Evolutionary conservation across 176 grass and related monocot species (phyloP).

Genomic region (Alloteropsis semialata): DNA sequence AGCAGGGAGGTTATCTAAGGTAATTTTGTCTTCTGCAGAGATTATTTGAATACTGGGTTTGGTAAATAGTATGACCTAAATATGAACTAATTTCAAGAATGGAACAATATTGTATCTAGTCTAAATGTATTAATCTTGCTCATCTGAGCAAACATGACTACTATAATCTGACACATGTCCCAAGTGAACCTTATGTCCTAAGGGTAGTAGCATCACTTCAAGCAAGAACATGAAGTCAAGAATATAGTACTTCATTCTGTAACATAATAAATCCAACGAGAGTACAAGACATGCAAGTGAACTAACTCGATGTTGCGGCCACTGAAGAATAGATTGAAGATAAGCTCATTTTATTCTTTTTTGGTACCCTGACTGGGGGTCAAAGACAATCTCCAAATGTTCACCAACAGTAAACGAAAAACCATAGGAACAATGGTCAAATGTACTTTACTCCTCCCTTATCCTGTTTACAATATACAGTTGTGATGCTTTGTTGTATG

Average conservation of each 20-base stretch:
- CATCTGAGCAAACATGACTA: constrained; percentile 9
- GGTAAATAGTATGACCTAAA: not conserved
- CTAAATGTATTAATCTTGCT: not conserved
- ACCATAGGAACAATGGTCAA: not conserved
- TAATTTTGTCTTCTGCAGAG: constrained; percentile 25
- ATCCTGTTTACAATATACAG: not conserved
- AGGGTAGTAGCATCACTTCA: not conserved
- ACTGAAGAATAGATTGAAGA: not conserved
- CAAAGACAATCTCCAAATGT: not conserved
- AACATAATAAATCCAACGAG: not conserved
- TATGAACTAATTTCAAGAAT: not conserved
- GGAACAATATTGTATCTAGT: not conserved
- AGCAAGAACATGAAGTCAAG: not conserved
- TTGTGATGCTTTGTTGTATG: not conserved
- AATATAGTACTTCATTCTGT: not conserved
- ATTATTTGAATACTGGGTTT: not conserved
- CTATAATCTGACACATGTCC: not conserved
- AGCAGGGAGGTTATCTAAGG: constrained; percentile 92
- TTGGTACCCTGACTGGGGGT: not conserved
- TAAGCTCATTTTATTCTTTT: not conserved
- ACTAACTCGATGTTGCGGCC: not conserved
- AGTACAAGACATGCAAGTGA: not conserved
- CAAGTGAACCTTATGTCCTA: not conserved
- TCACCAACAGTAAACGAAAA: not conserved
- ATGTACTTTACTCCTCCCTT: not conserved